Conservation (phyloP, 1,284 basidiomycete species). For the Ceratobasidium sp. region DNA sequence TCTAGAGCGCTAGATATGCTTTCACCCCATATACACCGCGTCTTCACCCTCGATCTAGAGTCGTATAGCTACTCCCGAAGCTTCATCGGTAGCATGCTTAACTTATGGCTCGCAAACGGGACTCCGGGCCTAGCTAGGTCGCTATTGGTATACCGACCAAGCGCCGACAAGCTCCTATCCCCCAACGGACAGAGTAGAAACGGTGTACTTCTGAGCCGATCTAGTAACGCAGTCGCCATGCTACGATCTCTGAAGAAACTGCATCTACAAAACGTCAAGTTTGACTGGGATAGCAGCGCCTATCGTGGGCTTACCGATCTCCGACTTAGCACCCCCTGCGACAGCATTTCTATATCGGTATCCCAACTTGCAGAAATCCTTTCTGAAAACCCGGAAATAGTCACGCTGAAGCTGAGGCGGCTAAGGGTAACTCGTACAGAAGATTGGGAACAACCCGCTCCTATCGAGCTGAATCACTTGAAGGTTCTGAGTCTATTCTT, state of each 20-base stretch:
- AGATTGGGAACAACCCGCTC: constrained; percentile 11
- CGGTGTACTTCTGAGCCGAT: constrained; percentile 5
- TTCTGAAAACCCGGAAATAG: constrained; percentile 3
- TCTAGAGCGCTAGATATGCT: not conserved
- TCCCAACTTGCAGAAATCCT: constrained; percentile 9
- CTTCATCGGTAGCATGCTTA: constrained; percentile 12
- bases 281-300: constrained; percentile 15
- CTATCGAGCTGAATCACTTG: not conserved
- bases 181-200: constrained; percentile 17
- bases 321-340: constrained; percentile 5
- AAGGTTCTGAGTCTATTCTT: constrained; percentile 21
- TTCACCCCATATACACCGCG: constrained; percentile 2
- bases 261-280: constrained; percentile 17
- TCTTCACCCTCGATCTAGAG: constrained; percentile 7
- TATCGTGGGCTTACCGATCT: too few species aligned
- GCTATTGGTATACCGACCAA: constrained; percentile 8
- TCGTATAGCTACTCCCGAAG: constrained; percentile 15
- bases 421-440: constrained; percentile 9
- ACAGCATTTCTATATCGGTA: constrained; percentile 1
- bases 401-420: constrained; percentile 10
- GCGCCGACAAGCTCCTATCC: constrained; percentile 10
- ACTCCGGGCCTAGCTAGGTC: constrained; percentile 3
- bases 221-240: not conserved
- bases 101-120: constrained; percentile 8
- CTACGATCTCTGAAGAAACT: constrained; percentile 1